These are phyloP conservation scores for Eutrema yunnanense DNA, from an alignment of 345 rosid genomes.

Conservation along the genomic window DNA sequence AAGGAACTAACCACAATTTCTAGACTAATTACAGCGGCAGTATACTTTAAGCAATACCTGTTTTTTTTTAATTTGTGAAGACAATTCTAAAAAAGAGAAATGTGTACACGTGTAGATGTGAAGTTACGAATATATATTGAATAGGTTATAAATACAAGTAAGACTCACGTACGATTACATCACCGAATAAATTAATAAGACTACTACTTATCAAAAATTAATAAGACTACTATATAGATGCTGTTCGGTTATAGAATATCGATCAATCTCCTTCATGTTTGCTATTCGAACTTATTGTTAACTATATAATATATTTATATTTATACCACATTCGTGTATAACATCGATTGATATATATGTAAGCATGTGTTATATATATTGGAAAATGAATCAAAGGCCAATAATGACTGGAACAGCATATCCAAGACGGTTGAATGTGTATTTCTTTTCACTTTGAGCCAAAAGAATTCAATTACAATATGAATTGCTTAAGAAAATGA, in stretches of 20 bases:
- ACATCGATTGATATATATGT: neutral
- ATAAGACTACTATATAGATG: too few relatives aligned
- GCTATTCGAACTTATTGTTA: slow-evolving; percentile 18
- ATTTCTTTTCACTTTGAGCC: too few relatives aligned
- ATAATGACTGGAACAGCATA: neutral
- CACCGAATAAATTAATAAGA: too few relatives aligned
- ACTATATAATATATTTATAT: neutral
- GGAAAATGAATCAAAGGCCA: neutral
- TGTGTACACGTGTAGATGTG: slow-evolving; percentile 13
- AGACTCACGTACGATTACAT: neutral
- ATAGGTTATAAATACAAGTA: neutral
- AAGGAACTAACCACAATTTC: neutral
- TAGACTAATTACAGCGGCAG: neutral
- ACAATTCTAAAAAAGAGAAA: neutral
- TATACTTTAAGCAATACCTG: slow-evolving; percentile 4
- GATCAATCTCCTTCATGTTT: slow-evolving; percentile 13
- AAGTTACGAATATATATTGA: neutral
- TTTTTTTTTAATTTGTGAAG: neutral
- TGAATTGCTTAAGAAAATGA: too few relatives aligned
- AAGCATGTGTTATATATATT: neutral
- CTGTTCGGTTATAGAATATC: neutral
- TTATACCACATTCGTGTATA: neutral
- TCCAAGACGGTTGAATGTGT: too few relatives aligned
- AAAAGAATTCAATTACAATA: too few relatives aligned
- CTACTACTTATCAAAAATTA: too few relatives aligned